These are phyloP conservation scores for Beauveria pseudobassiana DNA, from an alignment of 2,329 filamentous ascomycete genomes.

Conservation along the genomic window DNA sequence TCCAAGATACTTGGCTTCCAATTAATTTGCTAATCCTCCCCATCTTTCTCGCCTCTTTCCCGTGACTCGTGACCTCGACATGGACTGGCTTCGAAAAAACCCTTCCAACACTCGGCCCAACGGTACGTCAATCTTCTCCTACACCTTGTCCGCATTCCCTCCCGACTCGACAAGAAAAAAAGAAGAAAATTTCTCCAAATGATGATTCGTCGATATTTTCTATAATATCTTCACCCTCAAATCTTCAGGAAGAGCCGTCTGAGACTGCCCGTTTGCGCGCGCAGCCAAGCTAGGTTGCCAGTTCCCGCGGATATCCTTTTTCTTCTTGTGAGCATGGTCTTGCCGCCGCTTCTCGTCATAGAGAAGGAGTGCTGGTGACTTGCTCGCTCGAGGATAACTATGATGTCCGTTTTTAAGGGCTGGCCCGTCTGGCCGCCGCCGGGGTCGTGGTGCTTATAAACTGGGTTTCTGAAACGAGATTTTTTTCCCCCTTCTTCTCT, in stretches of 20 bases:
- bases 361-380: constrained; percentile 6
- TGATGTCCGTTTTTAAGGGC: constrained; percentile 12
- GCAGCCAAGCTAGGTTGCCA: constrained; percentile 9
- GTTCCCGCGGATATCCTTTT: constrained; percentile 7
- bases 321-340: neutral
- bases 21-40: neutral
- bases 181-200: constrained; percentile 22
- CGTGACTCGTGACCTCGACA: neutral
- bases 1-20: neutral
- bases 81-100: neutral
- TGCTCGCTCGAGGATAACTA: neutral
- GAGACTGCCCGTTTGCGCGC: constrained; percentile 23
- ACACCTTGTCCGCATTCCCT: neutral
- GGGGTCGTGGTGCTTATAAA: constrained; percentile 38
- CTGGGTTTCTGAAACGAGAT: constrained; percentile 37
- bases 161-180: neutral
- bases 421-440: constrained; percentile 24
- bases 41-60: neutral
- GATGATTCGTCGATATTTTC: constrained; percentile 29
- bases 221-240: constrained; percentile 25
- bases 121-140: constrained; percentile 2
- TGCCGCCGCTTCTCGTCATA: constrained; percentile 9
- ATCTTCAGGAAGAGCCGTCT: constrained; percentile 41
- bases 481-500: neutral
- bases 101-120: constrained; percentile 6